Base-by-base conservation (phyloP, 2,329 filamentous ascomycete genomes). In the Colletotrichum phormii region DNA sequence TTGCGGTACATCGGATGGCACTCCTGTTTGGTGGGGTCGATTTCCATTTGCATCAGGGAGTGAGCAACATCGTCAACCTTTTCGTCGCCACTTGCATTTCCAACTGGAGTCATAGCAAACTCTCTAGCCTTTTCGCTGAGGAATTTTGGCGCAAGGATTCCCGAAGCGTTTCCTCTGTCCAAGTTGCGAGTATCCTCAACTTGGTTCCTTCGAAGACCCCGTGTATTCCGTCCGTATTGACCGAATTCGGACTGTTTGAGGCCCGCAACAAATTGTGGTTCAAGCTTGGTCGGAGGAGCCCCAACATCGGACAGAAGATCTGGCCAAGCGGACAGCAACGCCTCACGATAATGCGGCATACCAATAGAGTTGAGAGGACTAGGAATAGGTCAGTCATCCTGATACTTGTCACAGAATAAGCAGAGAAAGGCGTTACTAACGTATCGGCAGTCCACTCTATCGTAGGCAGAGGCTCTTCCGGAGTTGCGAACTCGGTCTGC, bases 281-380 rank as follows among this genome's bases (percentile, higher is more conserved):
- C 95, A 64, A 95, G 88, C 74, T 92, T 94, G 13, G 88, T 83
- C 0, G 95, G 94, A 18, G 95, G 94, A 15, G 94, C 94, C 46
- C 96, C 96, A 51, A 97, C 89, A 80, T 98, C 95, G 71, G 93
- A 96, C 1, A 97, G 83, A 77, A 95, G 87, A 78, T 96, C 94
- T 72, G 97, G 95, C 95, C 96, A 98, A 49, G 94, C 92, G 3
- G 97, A 99, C 49, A 97, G 87, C 12, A 99, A 88, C 15, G 89
- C 87, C 74, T 98, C 96, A 74, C 95, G 91, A 81, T 99, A 99
- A 81, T 95, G 97, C 1, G 97, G 96, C 89, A 99, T 93, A 12
- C 97, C 97, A 64, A 98, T 87, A 42, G 91, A 90, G 82, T 92
- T 98, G 54, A 99, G 81, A 0, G 97, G 95, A 5, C 92, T 71